Conservation (phyloP, 345 rosid species). For the Raphanus sativus region DNA sequence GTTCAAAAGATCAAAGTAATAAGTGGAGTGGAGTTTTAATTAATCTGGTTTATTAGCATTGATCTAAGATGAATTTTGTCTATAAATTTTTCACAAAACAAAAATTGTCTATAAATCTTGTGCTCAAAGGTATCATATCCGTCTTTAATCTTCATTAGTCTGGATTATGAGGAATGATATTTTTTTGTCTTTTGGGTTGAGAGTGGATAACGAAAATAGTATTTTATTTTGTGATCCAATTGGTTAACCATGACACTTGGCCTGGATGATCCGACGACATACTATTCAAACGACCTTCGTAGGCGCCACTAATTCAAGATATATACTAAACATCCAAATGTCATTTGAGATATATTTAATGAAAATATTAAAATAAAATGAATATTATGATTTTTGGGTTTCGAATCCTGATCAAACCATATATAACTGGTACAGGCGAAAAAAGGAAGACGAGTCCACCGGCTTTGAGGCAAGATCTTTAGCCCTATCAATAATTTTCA, state of each 20-base stretch:
- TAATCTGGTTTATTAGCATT: no score
- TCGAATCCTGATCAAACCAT: background rate
- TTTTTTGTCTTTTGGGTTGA: no score
- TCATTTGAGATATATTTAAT: background rate
- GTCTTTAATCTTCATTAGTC: no score
- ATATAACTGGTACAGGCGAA: background rate
- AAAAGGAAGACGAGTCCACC: background rate
- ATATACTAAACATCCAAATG: background rate
- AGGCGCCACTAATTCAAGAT: background rate
- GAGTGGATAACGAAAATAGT: no score
- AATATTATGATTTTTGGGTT: background rate
- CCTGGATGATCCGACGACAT: background rate
- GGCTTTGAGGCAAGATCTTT: background rate
- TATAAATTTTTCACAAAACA: no score
- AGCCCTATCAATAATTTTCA: background rate
- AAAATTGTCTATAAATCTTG: no score
- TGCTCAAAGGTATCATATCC: no score
- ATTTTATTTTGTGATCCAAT: background rate
- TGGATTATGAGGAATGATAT: no score
- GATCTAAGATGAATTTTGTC: no score
- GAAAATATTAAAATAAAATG: background rate
- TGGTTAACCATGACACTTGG: background rate
- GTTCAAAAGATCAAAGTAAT: no score
- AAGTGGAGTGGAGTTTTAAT: no score
- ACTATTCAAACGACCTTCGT: background rate